Conservation (phyloP, 2,329 filamentous ascomycete species). For the Fusarium napiforme region DNA sequence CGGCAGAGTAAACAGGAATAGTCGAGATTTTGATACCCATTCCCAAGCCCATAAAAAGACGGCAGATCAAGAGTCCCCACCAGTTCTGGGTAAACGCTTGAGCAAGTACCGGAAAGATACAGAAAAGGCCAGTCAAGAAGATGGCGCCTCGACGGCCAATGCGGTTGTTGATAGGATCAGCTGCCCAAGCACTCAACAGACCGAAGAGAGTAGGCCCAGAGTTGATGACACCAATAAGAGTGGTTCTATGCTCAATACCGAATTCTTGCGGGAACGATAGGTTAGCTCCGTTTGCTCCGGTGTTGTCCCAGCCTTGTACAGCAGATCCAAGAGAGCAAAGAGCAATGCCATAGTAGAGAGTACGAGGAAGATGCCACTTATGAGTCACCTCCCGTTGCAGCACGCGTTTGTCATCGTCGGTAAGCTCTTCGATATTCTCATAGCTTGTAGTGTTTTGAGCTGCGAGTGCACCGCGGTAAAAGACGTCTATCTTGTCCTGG, state of each 20-base stretch:
- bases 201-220: conserved; percentile 42
- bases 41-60: conserved; percentile 65
- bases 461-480: conserved; percentile 45
- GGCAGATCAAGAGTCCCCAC: conserved; percentile 55
- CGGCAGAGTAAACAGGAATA: conserved; percentile 63
- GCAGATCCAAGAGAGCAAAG: conserved; percentile 47
- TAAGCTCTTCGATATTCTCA: conserved; percentile 39
- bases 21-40: conserved; percentile 64
- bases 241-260: conserved; percentile 52
- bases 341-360: conserved; percentile 45
- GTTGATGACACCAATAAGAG: conserved; percentile 70
- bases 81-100: conserved; percentile 63
- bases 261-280: conserved; percentile 52
- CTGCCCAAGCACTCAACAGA: conserved; percentile 43
- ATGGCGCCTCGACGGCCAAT: conserved; percentile 53
- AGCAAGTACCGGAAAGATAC: conserved; percentile 65
- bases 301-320: conserved; percentile 58
- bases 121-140: conserved; percentile 66
- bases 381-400: conserved; percentile 43
- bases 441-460: conserved; percentile 42
- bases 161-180: conserved; percentile 52
- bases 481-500: conserved; percentile 41
- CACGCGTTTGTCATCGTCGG: conserved; percentile 37
- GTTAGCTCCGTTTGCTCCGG: conserved; percentile 54
- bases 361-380: conserved; percentile 45